phyloP scores from a whole-genome alignment of 179 eudicot species.

The Spergularia azorica region DNA sequence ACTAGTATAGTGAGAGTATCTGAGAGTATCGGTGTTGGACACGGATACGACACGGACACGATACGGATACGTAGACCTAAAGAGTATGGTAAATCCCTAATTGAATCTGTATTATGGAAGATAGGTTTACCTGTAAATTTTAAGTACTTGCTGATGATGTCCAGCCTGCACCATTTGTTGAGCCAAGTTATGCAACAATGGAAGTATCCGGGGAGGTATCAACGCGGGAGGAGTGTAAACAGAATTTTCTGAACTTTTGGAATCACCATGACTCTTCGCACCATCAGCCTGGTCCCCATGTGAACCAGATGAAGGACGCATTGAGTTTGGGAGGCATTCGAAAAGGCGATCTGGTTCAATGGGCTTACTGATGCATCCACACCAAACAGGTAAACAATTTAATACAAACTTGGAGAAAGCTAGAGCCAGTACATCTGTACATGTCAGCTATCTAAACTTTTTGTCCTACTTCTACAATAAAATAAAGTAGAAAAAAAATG shows the following conservation, averaged over 20 bases:
- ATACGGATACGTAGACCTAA: no score
- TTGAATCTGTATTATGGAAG: not conserved
- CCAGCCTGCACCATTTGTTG: constrained; percentile 95
- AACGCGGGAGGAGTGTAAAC: constrained; percentile 83
- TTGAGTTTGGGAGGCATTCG: constrained; percentile 87
- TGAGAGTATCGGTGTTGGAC: no score
- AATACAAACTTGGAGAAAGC: not conserved
- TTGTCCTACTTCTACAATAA: not conserved
- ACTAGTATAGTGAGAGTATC: no score
- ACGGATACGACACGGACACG: no score
- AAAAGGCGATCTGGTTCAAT: constrained; percentile 96
- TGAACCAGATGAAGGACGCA: constrained; percentile 85
- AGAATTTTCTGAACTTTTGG: constrained; percentile 59
- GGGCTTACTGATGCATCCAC: constrained; percentile 68
- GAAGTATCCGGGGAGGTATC: constrained; percentile 85
- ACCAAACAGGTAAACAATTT: constrained; percentile 7
- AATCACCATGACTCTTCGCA: constrained; percentile 60
- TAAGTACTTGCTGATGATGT: constrained; percentile 76
- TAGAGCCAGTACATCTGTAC: not conserved
- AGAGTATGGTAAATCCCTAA: not conserved
- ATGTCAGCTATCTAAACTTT: not conserved
- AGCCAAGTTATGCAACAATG: constrained; percentile 87
- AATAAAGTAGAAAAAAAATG: not conserved
- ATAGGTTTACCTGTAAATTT: constrained; percentile 74
- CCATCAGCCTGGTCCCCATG: constrained; percentile 55